Conservation (phyloP, 1,284 basidiomycete genomes). For the Trametes polyzona region DNA sequence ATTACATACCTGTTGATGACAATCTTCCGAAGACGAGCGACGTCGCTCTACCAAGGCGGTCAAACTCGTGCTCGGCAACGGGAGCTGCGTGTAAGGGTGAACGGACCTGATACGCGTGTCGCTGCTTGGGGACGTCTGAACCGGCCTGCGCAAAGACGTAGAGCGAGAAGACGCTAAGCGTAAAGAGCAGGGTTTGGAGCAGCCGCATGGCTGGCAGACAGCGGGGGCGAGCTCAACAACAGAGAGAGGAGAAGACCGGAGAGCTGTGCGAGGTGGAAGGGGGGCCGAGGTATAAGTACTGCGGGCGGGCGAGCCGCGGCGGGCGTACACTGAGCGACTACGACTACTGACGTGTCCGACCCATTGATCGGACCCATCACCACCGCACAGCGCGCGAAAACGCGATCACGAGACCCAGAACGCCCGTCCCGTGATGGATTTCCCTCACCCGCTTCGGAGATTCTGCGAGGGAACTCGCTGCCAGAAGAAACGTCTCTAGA, state of each 20-base stretch:
- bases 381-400: conserved; percentile 16
- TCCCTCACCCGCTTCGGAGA: background rate
- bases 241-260: background rate
- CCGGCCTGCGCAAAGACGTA: conserved; percentile 56
- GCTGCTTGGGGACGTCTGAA: conserved; percentile 50
- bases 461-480: background rate
- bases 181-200: conserved; percentile 54
- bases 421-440: conserved; percentile 10
- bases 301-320: conserved; percentile 4
- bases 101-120: conserved; percentile 80
- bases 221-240: background rate
- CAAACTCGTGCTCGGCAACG: background rate
- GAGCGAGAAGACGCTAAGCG: conserved; percentile 53
- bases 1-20: conserved; percentile 82
- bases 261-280: background rate
- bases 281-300: conserved; percentile 18
- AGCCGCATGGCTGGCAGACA: conserved; percentile 59
- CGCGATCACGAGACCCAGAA: conserved; percentile 28
- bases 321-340: background rate
- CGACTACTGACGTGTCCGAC: conserved; percentile 31
- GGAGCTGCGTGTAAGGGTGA: background rate
- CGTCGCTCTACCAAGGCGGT: conserved; percentile 72
- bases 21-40: conserved; percentile 87
- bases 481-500: background rate
- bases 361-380: conserved; percentile 22